A percentile compares a stretch with the other conserved stretches of the same genome.
These are phyloP conservation scores for Neophaeococcomyces aloes DNA, from an alignment of 2,329 filamentous ascomycete genomes.

Conservation along the genomic window DNA sequence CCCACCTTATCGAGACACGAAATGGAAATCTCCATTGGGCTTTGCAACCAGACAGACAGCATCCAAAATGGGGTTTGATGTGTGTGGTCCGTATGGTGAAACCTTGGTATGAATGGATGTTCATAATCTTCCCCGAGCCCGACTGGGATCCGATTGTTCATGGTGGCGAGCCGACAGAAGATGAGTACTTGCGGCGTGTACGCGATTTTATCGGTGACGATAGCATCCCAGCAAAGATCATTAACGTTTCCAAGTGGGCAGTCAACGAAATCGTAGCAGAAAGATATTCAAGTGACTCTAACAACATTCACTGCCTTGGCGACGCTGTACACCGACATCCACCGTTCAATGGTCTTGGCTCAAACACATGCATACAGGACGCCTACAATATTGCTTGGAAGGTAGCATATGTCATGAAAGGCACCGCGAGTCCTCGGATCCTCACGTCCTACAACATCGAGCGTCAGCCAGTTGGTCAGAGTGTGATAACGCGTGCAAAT, in stretches of 20 bases:
- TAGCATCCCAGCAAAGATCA: slow-evolving; percentile 39
- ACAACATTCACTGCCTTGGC: slow-evolving; percentile 36
- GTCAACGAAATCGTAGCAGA: slow-evolving; percentile 54
- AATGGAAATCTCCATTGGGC: slow-evolving; percentile 53
- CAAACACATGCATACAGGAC: slow-evolving; percentile 31
- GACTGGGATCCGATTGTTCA: slow-evolving; percentile 19
- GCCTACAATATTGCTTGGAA: slow-evolving; percentile 32
- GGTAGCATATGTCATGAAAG: slow-evolving; percentile 25
- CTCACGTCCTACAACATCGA: slow-evolving; percentile 28
- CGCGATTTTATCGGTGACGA: slow-evolving; percentile 47
- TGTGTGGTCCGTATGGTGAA: slow-evolving; percentile 49
- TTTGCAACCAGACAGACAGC: slow-evolving; percentile 43
- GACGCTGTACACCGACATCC: slow-evolving; percentile 31
- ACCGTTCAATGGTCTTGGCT: slow-evolving; percentile 29
- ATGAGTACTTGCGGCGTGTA: slow-evolving; percentile 39
- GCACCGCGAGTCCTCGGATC: slow-evolving; percentile 23
- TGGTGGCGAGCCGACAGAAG: slow-evolving; percentile 34
- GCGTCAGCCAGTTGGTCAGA: slow-evolving; percentile 26
- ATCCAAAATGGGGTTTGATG: slow-evolving; percentile 43
- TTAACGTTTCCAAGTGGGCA: slow-evolving; percentile 48
- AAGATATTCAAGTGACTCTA: slow-evolving; percentile 42
- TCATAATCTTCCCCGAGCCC: slow-evolving; percentile 40
- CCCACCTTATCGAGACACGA: slow-evolving; percentile 39
- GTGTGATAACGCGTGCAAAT: slow-evolving; percentile 49
- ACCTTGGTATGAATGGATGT: slow-evolving; percentile 54